Evolutionary conservation across 495 filamentous ascomycete species (phyloP), one percentile per base, ranked within the genome.

Genomic region (Podospora fimiseda): DNA sequence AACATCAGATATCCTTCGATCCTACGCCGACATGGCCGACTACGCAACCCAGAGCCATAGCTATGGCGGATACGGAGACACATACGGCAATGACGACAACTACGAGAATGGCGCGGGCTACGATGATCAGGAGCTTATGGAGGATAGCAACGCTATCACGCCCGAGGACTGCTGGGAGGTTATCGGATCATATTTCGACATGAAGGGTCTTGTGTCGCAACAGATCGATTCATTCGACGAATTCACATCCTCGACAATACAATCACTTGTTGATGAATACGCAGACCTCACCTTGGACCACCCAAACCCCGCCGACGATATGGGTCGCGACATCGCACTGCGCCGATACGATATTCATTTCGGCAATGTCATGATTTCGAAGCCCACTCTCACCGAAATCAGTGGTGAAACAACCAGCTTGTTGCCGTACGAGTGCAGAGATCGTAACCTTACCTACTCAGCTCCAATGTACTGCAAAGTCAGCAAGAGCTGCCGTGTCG

Each of bases 171-270:
- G 89, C 72, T 99, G 93, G 93, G 86, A 85, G 42, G 94, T 97
- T 62, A 96, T 99, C 65, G 87, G 86, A 22, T 85, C 94, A 1
- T 97, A 96, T 74, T 97, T 99, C 72, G 89, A 96, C 54, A 74
- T 76, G 42, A 96, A 96, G 72, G 92, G 94, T 60, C 80, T 99
- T 18, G 94, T 97, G 9, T 95, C 94, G 2, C 94, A 97, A 67
- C 93, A 99, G 73, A 80, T 97, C 53, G 91, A 97, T 67, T 99
- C 93, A 2, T 99, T 95, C 75, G 88, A 99, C 73, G 90, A 96
- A 64, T 99, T 99, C 63, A 86, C 92, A 43, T 80, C 81, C 30
- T 88, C 86, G 2, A 96, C 93, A 0, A 91, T 97, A 74, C 89
- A 95, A 58, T 88, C 95, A 55, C 79, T 97, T 49, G 83, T 97